phyloP scores from a whole-genome alignment of 208 protist genomes.

The Lotmaria passim region DNA sequence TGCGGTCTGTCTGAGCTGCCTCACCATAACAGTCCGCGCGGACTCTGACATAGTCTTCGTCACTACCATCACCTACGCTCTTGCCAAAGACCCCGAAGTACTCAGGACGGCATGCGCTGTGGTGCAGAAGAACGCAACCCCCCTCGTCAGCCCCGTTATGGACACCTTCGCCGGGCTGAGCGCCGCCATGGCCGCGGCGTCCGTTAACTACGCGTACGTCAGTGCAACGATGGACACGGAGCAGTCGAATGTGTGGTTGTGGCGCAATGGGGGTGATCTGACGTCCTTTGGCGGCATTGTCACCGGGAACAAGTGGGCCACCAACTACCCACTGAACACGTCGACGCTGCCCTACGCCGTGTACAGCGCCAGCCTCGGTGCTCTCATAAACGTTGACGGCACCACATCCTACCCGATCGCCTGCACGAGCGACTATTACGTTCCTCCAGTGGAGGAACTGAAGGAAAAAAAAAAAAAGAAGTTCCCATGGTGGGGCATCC shows the following conservation, averaged over 20 bases:
- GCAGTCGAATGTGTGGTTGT: conserved; percentile 7
- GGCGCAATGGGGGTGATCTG: conserved; percentile 1
- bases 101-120: conserved; percentile 16
- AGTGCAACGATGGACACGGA: conserved; percentile 18
- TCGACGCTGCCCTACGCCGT: conserved; percentile 5
- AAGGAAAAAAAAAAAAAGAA: background rate
- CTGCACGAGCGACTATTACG: conserved; percentile 7
- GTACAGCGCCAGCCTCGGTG: conserved; percentile 13
- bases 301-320: background rate
- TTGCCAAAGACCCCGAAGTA: conserved; percentile 1
- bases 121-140: background rate
- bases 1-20: background rate
- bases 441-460: background rate
- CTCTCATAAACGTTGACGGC: conserved; percentile 16
- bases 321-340: background rate
- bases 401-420: background rate
- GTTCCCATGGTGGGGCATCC: conserved; percentile 10
- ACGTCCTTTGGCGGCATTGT: background rate
- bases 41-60: conserved; percentile 6
- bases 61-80: conserved; percentile 1
- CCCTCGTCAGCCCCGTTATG: conserved; percentile 2
- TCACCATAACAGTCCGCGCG: background rate
- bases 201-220: conserved; percentile 18
- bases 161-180: background rate
- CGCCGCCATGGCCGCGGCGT: background rate